Percentiles rank a stretch among this genome's conserved stretches.
phyloP scores from a whole-genome alignment of 2,329 filamentous ascomycete species.

The Aspergillus pseudonomiae region DNA sequence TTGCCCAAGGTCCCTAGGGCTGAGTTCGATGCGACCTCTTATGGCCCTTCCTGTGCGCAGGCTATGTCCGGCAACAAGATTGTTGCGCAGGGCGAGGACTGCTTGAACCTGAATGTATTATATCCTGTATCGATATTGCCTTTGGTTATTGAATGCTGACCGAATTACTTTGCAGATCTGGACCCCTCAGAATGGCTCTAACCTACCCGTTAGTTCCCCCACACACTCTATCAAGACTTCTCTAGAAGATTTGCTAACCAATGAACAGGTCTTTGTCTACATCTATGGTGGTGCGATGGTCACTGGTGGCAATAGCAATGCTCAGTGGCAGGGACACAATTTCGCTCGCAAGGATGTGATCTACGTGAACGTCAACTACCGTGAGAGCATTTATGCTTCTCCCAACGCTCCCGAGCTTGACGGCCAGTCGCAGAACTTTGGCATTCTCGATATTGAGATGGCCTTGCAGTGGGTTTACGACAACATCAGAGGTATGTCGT shows the following conservation, averaged over 20 bases:
- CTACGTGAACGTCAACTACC: conserved; percentile 29
- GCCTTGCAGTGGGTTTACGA: conserved; percentile 25
- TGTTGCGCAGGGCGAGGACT: conserved; percentile 26
- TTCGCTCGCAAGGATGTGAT: conserved; percentile 28
- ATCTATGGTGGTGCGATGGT: conserved; percentile 67
- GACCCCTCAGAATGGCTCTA: conserved; percentile 18
- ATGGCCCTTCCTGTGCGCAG: conserved; percentile 26
- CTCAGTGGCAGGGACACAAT: conserved; percentile 27
- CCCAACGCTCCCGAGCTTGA: conserved; percentile 24
- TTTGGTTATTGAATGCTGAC: background rate
- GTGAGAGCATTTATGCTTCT: conserved; percentile 26
- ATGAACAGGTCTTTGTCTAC: conserved; percentile 48
- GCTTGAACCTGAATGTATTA: conserved; percentile 22
- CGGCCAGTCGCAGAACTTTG: conserved; percentile 27
- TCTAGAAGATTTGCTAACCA: background rate
- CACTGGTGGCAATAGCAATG: conserved; percentile 27
- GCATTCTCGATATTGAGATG: conserved; percentile 24
- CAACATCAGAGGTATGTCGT: conserved; percentile 23
- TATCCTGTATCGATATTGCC: background rate
- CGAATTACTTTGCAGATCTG: conserved; percentile 13
- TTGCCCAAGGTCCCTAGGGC: conserved; percentile 14
- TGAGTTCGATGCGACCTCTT: conserved; percentile 21
- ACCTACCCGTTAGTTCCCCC: conserved; percentile 15
- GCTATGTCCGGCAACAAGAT: conserved; percentile 26
- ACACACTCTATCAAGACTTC: too few species aligned